Percentiles rank a stretch among this genome's conserved stretches.
phyloP scores from a whole-genome alignment of 306 rosid genomes.

The Corylus heterophylla region DNA sequence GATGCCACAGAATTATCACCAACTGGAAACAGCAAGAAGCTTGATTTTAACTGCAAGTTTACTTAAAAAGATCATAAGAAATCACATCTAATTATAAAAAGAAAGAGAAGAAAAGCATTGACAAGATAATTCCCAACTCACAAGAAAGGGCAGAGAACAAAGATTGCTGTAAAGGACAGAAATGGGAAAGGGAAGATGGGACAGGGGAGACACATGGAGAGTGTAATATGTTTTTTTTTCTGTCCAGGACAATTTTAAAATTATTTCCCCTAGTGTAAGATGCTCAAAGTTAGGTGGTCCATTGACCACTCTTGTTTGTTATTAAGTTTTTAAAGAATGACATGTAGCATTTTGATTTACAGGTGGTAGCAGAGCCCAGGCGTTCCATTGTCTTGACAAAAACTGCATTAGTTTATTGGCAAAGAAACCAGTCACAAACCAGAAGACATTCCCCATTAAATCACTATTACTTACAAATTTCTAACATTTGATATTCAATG shows the following conservation, averaged over 20 bases:
- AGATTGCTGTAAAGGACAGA: not conserved
- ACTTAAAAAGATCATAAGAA: not conserved
- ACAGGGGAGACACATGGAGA: not conserved
- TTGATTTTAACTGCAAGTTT: not conserved
- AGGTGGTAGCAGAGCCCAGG: not conserved
- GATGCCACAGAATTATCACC: no score
- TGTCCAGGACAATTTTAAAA: not conserved
- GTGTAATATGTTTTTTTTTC: not conserved
- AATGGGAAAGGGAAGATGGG: not conserved
- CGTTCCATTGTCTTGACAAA: no score
- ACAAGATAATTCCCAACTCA: not conserved
- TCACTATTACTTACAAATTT: not conserved
- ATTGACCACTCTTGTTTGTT: not conserved
- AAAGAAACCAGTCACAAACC: not conserved
- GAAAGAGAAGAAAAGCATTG: not conserved
- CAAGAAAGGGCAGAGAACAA: not conserved
- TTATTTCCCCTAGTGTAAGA: not conserved
- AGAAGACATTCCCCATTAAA: not conserved
- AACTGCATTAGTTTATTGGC: not conserved
- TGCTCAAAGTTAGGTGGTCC: not conserved
- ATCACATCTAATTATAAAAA: not conserved
- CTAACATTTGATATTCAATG: not conserved
- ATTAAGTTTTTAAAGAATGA: not conserved
- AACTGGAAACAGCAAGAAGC: not conserved
- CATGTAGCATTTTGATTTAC: not conserved